Conservation (phyloP, 306 rosid genomes). For the Boehmeria nivea region DNA sequence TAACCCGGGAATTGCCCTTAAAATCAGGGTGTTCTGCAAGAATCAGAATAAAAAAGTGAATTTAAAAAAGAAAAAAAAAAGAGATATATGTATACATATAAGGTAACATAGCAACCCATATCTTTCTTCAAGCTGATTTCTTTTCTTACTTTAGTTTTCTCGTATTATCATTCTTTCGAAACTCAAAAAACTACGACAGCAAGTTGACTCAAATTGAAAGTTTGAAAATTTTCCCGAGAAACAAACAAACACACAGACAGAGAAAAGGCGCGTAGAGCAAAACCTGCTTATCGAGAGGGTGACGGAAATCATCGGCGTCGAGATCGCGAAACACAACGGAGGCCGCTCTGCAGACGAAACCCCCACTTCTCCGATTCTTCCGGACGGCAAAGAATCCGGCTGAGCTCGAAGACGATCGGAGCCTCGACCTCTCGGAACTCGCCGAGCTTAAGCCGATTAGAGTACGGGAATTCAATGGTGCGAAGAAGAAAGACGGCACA, state of each 20-base stretch:
- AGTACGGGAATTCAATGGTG: slow-evolving; percentile 29
- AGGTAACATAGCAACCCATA: too few relatives aligned
- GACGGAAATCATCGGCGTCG: slow-evolving; percentile 94
- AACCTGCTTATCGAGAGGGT: slow-evolving; percentile 90
- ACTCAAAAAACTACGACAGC: not conserved
- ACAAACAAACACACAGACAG: too few relatives aligned
- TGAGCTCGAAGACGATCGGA: slow-evolving; percentile 18
- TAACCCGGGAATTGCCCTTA: slow-evolving; percentile 91
- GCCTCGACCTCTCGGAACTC: slow-evolving; percentile 26
- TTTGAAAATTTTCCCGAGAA: too few relatives aligned
- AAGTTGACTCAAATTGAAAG: too few relatives aligned
- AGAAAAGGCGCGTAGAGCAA: not conserved
- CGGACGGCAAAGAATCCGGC: slow-evolving; percentile 22
- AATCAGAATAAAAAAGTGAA: not conserved
- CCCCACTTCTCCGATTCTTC: slow-evolving; percentile 20
- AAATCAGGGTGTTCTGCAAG: slow-evolving; percentile 78
- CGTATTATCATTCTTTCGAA: not conserved
- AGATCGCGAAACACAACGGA: slow-evolving; percentile 62
- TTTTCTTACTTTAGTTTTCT: not conserved
- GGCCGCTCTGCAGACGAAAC: slow-evolving; percentile 48
- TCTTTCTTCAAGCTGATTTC: not conserved
- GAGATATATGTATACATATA: not conserved
- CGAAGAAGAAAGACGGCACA: slow-evolving; percentile 45
- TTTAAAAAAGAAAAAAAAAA: too few relatives aligned
- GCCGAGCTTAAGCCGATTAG: slow-evolving; percentile 17